These are phyloP conservation scores for Sphaceloma murrayae DNA, from an alignment of 2,329 filamentous ascomycete species.

Conservation along the genomic window DNA sequence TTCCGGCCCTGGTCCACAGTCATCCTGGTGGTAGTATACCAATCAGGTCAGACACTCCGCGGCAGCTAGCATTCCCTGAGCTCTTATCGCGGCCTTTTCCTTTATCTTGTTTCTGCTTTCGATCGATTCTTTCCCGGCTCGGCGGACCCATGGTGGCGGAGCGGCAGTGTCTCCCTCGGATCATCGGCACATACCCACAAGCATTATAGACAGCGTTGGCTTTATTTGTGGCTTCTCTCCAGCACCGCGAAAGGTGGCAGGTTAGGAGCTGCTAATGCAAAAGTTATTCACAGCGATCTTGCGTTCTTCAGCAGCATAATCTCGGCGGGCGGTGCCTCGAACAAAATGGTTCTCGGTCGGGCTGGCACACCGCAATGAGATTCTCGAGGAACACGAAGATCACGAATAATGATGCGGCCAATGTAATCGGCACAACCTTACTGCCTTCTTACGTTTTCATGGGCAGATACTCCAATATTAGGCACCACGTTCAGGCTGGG, in stretches of 20 bases:
- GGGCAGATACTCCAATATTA: slow-evolving; percentile 15
- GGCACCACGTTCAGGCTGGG: slow-evolving; percentile 12
- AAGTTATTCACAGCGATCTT: slow-evolving; percentile 15
- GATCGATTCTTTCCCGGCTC: slow-evolving; percentile 7
- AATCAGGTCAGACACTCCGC: slow-evolving; percentile 2
- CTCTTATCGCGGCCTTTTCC: slow-evolving; percentile 6
- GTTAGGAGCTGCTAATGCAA: slow-evolving; percentile 11
- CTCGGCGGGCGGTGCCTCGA: slow-evolving; percentile 14
- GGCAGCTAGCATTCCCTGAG: neutral
- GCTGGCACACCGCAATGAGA: slow-evolving; percentile 14
- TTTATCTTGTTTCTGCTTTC: slow-evolving; percentile 20
- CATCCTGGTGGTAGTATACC: slow-evolving; percentile 55
- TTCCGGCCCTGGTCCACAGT: slow-evolving; percentile 45
- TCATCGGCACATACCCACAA: slow-evolving; percentile 38
- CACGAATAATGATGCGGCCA: slow-evolving; percentile 17
- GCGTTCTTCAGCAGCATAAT: slow-evolving; percentile 17
- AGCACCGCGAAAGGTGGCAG: slow-evolving; percentile 13
- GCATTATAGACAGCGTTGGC: slow-evolving; percentile 43
- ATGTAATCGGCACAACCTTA: slow-evolving; percentile 1
- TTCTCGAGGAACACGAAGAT: slow-evolving; percentile 13
- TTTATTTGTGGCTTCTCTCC: slow-evolving; percentile 23
- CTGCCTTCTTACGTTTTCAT: slow-evolving; percentile 4
- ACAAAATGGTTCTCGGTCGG: slow-evolving; percentile 14
- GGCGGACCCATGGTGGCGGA: slow-evolving; percentile 21
- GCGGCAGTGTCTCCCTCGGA: slow-evolving; percentile 27